Percentiles rank a stretch among this genome's conserved stretches.
Conservation (phyloP, 495 filamentous ascomycete genomes). For the Parachaetomium inaequale region DNA sequence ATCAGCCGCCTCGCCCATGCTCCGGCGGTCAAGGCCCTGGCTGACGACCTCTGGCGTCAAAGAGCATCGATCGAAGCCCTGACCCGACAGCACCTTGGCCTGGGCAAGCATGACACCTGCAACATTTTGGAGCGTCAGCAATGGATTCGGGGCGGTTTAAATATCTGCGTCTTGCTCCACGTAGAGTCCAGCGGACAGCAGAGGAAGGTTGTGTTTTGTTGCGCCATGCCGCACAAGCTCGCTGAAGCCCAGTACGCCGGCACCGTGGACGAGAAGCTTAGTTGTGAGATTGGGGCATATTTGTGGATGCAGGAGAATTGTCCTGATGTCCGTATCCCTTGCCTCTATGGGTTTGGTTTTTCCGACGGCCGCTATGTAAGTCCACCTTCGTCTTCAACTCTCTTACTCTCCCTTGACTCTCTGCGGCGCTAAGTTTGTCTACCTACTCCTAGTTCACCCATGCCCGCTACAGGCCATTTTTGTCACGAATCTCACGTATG, state of each 20-base stretch:
- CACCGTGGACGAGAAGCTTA: constrained; percentile 40
- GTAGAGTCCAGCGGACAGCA: constrained; percentile 25
- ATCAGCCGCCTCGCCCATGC: too few species aligned
- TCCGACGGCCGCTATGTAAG: background rate
- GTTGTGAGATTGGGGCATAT: constrained; percentile 38
- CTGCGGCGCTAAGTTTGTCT: too few species aligned
- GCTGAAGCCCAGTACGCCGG: constrained; percentile 32
- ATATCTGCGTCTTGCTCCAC: constrained; percentile 40
- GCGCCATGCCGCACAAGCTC: constrained; percentile 36
- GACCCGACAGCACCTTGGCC: too few species aligned
- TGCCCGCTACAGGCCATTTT: background rate
- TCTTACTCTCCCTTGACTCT: too few species aligned
- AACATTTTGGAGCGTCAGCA: too few species aligned
- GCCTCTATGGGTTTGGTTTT: constrained; percentile 37
- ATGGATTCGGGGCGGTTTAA: constrained; percentile 42
- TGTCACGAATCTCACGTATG: background rate
- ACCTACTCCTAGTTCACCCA: constrained; percentile 12
- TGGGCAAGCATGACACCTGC: too few species aligned
- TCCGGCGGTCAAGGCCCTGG: too few species aligned
- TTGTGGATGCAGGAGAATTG: constrained; percentile 39
- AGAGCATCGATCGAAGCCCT: too few species aligned
- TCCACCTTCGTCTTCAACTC: too few species aligned
- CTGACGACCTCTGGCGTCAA: too few species aligned
- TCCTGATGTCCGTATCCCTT: constrained; percentile 33
- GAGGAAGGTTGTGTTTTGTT: constrained; percentile 30